Evolutionary conservation across 768 basidiomycete species (phyloP).

Genomic region (Astraeus odoratus): DNA sequence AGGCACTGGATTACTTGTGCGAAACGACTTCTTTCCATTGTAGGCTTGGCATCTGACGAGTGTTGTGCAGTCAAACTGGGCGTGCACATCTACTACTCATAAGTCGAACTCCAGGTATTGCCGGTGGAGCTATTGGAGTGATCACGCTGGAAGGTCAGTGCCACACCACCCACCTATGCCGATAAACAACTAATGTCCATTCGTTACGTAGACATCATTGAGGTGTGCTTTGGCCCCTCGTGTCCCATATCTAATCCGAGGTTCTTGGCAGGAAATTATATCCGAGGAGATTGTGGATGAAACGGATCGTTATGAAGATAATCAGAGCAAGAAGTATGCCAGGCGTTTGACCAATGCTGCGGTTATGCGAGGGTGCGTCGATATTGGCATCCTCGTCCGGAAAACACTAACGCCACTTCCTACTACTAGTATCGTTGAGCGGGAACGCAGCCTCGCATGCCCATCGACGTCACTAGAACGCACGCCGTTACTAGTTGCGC

Average conservation of each 20-base stretch:
- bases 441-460: slow-evolving; percentile 33
- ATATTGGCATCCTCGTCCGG: not conserved
- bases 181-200: not conserved
- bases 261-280: slow-evolving; percentile 71
- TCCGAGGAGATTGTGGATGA: slow-evolving; percentile 95
- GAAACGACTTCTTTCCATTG: slow-evolving; percentile 9
- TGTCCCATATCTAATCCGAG: not conserved
- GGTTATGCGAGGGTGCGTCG: slow-evolving; percentile 66
- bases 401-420: not conserved
- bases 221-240: slow-evolving; percentile 32
- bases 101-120: slow-evolving; percentile 71
- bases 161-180: slow-evolving; percentile 3
- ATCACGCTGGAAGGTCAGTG: slow-evolving; percentile 75
- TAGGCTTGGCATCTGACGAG: not conserved
- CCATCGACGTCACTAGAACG: slow-evolving; percentile 24
- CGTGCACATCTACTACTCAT: slow-evolving; percentile 88
- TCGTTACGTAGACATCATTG: slow-evolving; percentile 63
- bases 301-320: slow-evolving; percentile 86
- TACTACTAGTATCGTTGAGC: slow-evolving; percentile 47
- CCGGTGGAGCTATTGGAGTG: slow-evolving; percentile 85
- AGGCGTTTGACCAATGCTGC: slow-evolving; percentile 64
- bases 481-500: slow-evolving; percentile 27
- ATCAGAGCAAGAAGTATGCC: slow-evolving; percentile 70
- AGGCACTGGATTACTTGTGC: slow-evolving; percentile 89
- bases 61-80: slow-evolving; percentile 69